Base-by-base conservation (phyloP, 441 rosid species). In the Francoa sonchifolia region DNA sequence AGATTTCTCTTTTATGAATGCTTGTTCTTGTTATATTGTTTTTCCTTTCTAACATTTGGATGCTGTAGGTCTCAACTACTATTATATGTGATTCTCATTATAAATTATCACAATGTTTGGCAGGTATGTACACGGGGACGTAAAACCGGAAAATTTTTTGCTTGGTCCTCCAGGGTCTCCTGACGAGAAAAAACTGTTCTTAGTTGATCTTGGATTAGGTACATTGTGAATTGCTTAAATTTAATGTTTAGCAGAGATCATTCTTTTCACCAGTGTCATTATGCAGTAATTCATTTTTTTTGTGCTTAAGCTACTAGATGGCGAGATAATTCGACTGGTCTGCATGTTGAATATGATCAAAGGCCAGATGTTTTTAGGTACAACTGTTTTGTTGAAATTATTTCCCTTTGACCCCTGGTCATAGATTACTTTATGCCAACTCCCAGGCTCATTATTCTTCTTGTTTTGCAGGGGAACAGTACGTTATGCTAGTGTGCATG, bases 81-180 rank as follows among this genome's bases (percentile, higher is more conserved):
- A n/a, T n/a, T n/a, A 8, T n/a, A 31, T 37, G 27, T 31, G 30
- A 28, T 44, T 32, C 16, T 26, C 5, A 40, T 39, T 39, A 45
- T 18, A 11, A 3, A 30, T 45, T 13, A 37, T 21, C 57, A 47
- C 22, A 53, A 10, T 38, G 16, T 32, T 13, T 43, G 38, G 52
- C 66, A 89, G 98, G 48, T 90, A 71, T 65, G 93, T 90, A 42
- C 98, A 90, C 44, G 98, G 98, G 17, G 98, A 90, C 68, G 93
- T 90, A 11, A 90, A 90, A 47, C 98, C 98, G 28, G 96, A 86
- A 70, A 90, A 90, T 52, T 85, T 90, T 47, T 62, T 90, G 64
- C 87, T 90, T 53, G 98, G 98, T 18, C 65, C 72, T 19, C 76
- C 90, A 0, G 83, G 87, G 63, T 73, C 87, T 39, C 72, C 74